Conservation (phyloP, 768 basidiomycete genomes). For the Lenzites betulinus region DNA sequence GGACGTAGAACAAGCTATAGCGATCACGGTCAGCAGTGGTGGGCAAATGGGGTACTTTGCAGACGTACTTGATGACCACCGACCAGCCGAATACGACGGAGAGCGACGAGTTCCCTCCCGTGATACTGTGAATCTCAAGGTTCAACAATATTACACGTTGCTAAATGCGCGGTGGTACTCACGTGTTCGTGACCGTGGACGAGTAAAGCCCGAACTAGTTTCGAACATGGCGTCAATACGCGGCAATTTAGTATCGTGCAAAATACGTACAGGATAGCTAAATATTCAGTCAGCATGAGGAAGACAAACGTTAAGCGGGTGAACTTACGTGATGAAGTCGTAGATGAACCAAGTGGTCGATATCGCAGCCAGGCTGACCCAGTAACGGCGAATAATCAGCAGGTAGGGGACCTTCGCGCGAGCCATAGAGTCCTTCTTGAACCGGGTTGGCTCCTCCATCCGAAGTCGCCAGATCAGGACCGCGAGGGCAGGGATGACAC, state of each 20-base stretch:
- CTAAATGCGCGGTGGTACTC: conserved; percentile 17
- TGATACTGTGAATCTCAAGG: conserved; percentile 46
- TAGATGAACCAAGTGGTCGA: conserved; percentile 85
- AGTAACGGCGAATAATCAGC: conserved; percentile 80
- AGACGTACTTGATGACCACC: conserved; percentile 75
- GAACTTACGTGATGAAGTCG: conserved; percentile 71
- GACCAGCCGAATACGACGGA: conserved; percentile 79
- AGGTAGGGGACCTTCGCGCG: conserved; percentile 69
- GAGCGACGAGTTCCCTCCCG: conserved; percentile 53
- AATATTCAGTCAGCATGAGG: background rate
- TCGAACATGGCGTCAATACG: background rate
- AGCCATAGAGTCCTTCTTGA: conserved; percentile 80
- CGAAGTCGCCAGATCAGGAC: conserved; percentile 87
- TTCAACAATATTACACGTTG: background rate
- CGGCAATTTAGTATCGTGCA: background rate
- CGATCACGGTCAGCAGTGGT: conserved; percentile 15
- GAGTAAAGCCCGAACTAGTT: conserved; percentile 78
- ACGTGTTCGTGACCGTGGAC: conserved; percentile 72
- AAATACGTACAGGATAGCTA: conserved; percentile 12
- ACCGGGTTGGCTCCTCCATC: conserved; percentile 80
- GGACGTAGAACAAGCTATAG: conserved; percentile 63
- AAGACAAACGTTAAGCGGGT: background rate
- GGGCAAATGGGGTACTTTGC: conserved; percentile 30
- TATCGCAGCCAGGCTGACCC: conserved; percentile 71
- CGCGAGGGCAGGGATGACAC: conserved; percentile 73